Evolutionary conservation across 1,139 yeast genomes (phyloP).

Genomic region (Barnettozyma hawaiiensis): DNA sequence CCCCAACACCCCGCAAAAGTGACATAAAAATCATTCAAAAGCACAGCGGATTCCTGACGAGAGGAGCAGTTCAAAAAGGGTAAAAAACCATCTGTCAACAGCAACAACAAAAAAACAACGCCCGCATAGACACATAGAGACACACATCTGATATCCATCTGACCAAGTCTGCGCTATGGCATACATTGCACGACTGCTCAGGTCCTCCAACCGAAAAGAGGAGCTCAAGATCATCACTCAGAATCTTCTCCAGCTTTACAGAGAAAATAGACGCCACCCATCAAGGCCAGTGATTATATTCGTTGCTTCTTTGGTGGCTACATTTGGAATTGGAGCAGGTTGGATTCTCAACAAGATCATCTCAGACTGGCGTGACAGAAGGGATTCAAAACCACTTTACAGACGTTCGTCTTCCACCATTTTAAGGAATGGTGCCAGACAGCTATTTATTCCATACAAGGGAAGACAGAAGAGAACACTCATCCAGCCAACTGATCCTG

Average conservation of each 20-base stretch:
- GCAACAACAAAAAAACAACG: neutral
- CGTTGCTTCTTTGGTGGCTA: conserved; percentile 20
- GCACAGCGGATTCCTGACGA: neutral
- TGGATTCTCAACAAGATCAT: conserved; percentile 22
- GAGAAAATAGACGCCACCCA: conserved; percentile 23
- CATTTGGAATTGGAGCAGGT: conserved; percentile 19
- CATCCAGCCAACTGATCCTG: conserved; percentile 35
- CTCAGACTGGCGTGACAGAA: conserved; percentile 23
- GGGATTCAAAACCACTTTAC: conserved; percentile 25
- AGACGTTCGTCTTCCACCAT: conserved; percentile 26
- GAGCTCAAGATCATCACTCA: conserved; percentile 19
- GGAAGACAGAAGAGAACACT: conserved; percentile 30
- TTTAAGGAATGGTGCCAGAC: conserved; percentile 52
- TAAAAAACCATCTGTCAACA: too few species aligned
- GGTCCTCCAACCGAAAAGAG: conserved; percentile 12
- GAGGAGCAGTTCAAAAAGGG: too few species aligned
- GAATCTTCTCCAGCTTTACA: conserved; percentile 23
- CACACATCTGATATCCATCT: neutral
- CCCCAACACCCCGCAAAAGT: neutral
- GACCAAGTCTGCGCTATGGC: conserved; percentile 4
- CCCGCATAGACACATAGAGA: neutral
- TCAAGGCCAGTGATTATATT: conserved; percentile 25
- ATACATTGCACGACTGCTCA: conserved; percentile 4
- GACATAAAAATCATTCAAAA: neutral
- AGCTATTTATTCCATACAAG: conserved; percentile 44